Evolutionary conservation across 257 asterid genomes (phyloP).

Genomic region (Rauvolfia tetraphylla): DNA sequence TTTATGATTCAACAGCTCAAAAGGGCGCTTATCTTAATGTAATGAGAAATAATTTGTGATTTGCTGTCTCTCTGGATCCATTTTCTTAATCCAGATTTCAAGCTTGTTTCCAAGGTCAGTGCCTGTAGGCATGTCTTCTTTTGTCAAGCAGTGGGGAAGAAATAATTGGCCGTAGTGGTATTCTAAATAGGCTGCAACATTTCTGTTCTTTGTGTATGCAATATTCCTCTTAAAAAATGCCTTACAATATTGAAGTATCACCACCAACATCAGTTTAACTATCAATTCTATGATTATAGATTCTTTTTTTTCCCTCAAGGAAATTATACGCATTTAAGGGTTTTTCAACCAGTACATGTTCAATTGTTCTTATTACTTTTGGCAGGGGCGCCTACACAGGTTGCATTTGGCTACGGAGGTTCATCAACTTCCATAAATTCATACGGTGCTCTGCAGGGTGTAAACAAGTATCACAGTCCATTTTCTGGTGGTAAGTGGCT

Average conservation of each 20-base stretch:
- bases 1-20: neutral
- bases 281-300: neutral
- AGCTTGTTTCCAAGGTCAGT: neutral
- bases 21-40: neutral
- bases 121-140: neutral
- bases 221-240: neutral
- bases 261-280: neutral
- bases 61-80: neutral
- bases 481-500: constrained; percentile 46
- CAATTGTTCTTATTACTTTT: constrained; percentile 18
- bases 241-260: neutral
- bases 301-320: neutral
- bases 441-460: constrained; percentile 26
- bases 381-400: constrained; percentile 45
- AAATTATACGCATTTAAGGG: neutral
- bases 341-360: neutral
- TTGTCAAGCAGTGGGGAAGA: neutral
- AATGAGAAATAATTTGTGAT: too few species aligned
- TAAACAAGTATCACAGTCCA: constrained; percentile 21
- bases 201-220: neutral
- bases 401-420: constrained; percentile 65
- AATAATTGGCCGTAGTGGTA: neutral
- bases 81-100: too few species aligned
- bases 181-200: neutral
- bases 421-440: constrained; percentile 41